These are phyloP conservation scores for Penicillium soppii DNA, from an alignment of 495 filamentous ascomycete genomes.

Conservation along the genomic window DNA sequence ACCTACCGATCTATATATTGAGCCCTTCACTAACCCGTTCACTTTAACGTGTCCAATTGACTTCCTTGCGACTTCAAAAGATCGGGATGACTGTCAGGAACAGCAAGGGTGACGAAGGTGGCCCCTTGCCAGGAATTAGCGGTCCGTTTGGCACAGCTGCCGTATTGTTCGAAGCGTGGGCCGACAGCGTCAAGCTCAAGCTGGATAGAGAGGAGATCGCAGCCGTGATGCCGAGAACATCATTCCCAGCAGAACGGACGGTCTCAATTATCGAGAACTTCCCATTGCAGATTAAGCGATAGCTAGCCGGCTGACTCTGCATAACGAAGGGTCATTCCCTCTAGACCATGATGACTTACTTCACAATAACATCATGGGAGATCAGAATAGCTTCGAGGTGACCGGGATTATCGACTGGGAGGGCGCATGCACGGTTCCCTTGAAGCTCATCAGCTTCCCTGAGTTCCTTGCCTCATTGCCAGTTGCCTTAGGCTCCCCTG, in stretches of 20 bases:
- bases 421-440: slow-evolving; percentile 27
- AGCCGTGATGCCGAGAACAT: neutral
- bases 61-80: slow-evolving; percentile 8
- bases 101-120: slow-evolving; percentile 1
- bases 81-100: slow-evolving; percentile 6
- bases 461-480: slow-evolving; percentile 1
- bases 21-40: neutral
- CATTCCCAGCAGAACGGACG: slow-evolving; percentile 4
- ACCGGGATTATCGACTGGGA: slow-evolving; percentile 37
- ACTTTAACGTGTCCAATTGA: slow-evolving; percentile 8
- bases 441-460: slow-evolving; percentile 11
- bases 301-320: slow-evolving; percentile 3
- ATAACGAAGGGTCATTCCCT: slow-evolving; percentile 11
- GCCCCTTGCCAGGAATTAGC: slow-evolving; percentile 6
- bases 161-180: slow-evolving; percentile 14
- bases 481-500: neutral
- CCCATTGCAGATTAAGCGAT: slow-evolving; percentile 5
- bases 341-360: slow-evolving; percentile 28
- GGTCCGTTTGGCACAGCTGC: slow-evolving; percentile 15
- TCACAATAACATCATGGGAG: slow-evolving; percentile 36
- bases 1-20: neutral
- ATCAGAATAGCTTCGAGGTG: slow-evolving; percentile 22
- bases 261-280: slow-evolving; percentile 1
- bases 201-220: slow-evolving; percentile 1
- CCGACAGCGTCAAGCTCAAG: slow-evolving; percentile 5